Evolutionary conservation across 306 rosid genomes (phyloP).

Genomic region (Fragaria nilgerrensis): DNA sequence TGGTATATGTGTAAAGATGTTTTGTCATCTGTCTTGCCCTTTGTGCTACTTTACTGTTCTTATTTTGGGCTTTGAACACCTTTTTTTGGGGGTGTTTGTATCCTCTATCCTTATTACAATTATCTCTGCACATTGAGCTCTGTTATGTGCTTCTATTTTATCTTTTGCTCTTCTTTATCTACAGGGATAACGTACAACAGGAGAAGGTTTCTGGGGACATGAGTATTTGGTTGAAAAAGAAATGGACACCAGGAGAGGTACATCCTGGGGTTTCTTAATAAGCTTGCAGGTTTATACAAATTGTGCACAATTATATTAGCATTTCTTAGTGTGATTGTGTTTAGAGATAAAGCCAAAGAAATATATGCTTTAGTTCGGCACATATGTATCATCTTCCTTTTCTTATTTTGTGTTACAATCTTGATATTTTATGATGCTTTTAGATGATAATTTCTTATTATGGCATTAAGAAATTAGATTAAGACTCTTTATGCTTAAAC

Average conservation of each 20-base stretch:
- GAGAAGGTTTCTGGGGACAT: conserved; percentile 43
- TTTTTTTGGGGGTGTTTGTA: conserved; percentile 1
- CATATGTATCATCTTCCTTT: not conserved
- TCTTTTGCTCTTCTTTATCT: conserved; percentile 14
- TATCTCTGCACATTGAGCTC: not conserved
- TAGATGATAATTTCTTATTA: not conserved
- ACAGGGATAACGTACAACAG: conserved; percentile 45
- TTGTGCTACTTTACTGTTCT: not conserved
- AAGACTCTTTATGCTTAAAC: not conserved
- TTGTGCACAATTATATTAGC: not conserved
- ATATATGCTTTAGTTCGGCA: not conserved
- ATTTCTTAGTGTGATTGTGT: not conserved
- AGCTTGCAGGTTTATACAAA: not conserved
- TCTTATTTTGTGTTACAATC: not conserved
- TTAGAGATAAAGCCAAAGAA: not conserved
- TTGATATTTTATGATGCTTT: not conserved
- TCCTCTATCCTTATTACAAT: not conserved
- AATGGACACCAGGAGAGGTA: conserved; percentile 94
- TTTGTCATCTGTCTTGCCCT: not conserved
- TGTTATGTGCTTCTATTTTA: not conserved
- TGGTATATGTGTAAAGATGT: not conserved
- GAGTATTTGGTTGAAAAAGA: conserved; percentile 70
- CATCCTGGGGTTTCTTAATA: not conserved
- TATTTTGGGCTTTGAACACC: not conserved
- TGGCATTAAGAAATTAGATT: not conserved